Percentiles rank a stretch among this genome's conserved stretches.
These are phyloP conservation scores for Metschnikowia colocasiae DNA, from an alignment of 805 yeast species.

Conservation along the genomic window DNA sequence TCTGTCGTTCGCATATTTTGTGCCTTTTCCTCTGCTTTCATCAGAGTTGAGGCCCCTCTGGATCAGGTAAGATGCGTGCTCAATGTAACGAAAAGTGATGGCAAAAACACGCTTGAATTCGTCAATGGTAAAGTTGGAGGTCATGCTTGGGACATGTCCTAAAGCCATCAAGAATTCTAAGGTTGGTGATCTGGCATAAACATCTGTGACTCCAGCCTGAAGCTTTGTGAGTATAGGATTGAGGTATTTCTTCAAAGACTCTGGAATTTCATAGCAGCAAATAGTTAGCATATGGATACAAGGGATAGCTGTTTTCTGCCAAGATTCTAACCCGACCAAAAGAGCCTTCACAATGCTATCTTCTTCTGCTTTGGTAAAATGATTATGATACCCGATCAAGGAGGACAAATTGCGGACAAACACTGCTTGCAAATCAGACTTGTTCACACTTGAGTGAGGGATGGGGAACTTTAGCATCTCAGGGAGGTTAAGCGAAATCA, in stretches of 20 bases:
- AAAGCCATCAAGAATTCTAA: slow-evolving; percentile 70
- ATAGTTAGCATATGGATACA: slow-evolving; percentile 71
- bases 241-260: slow-evolving; percentile 63
- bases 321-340: slow-evolving; percentile 59
- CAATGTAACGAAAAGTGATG: slow-evolving; percentile 75
- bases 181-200: slow-evolving; percentile 67
- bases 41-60: slow-evolving; percentile 19
- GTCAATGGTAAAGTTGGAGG: slow-evolving; percentile 68
- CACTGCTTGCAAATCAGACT: slow-evolving; percentile 64
- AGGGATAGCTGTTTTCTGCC: slow-evolving; percentile 78
- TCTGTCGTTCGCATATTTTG: slow-evolving; percentile 4
- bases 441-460: slow-evolving; percentile 42
- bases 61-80: slow-evolving; percentile 56
- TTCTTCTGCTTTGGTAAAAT: slow-evolving; percentile 53
- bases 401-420: slow-evolving; percentile 60
- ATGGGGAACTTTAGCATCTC: slow-evolving; percentile 20
- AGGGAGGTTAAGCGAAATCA: slow-evolving; percentile 50
- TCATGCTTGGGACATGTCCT: slow-evolving; percentile 60
- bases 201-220: slow-evolving; percentile 69
- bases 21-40: slow-evolving; percentile 10
- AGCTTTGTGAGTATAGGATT: slow-evolving; percentile 67
- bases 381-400: slow-evolving; percentile 55
- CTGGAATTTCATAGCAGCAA: slow-evolving; percentile 78
- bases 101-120: slow-evolving; percentile 81
- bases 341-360: slow-evolving; percentile 62